Conservation (phyloP, 2,329 filamentous ascomycete genomes). For the Colletotrichum horii region DNA sequence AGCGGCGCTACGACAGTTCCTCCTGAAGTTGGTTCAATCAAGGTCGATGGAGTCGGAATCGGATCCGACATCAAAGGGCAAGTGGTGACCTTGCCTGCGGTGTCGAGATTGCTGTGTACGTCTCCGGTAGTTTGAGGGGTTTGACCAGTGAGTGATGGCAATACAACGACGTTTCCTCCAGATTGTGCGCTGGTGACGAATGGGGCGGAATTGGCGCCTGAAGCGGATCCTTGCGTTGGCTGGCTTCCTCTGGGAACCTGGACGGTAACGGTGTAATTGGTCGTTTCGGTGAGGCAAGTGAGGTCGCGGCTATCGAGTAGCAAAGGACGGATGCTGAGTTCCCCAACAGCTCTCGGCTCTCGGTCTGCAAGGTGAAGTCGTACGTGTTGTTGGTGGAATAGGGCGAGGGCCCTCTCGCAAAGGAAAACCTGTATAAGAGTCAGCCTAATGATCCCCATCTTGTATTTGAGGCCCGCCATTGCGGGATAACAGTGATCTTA, state of each 20-base stretch:
- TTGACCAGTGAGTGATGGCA: slow-evolving; percentile 32
- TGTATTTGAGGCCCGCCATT: slow-evolving; percentile 2
- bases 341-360: slow-evolving; percentile 18
- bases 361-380: slow-evolving; percentile 6
- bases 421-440: slow-evolving; percentile 21
- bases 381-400: slow-evolving; percentile 19
- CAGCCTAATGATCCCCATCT: slow-evolving; percentile 10
- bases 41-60: slow-evolving; percentile 41
- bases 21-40: slow-evolving; percentile 27
- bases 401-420: neutral
- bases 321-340: neutral
- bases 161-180: slow-evolving; percentile 31
- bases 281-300: slow-evolving; percentile 14
- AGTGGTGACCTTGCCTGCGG: slow-evolving; percentile 24
- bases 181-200: slow-evolving; percentile 27
- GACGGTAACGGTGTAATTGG: slow-evolving; percentile 11
- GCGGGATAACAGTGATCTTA: slow-evolving; percentile 5
- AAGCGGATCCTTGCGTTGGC: neutral
- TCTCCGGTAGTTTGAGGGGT: slow-evolving; percentile 35
- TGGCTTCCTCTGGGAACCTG: slow-evolving; percentile 2
- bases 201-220: slow-evolving; percentile 25
- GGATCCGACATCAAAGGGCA: slow-evolving; percentile 31
- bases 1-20: neutral
- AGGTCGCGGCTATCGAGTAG: slow-evolving; percentile 9
- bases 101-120: slow-evolving; percentile 26